Percentiles rank a stretch among this genome's conserved stretches.
Conservation (phyloP, 495 filamentous ascomycete genomes). For the Chaetomium tenue region DNA sequence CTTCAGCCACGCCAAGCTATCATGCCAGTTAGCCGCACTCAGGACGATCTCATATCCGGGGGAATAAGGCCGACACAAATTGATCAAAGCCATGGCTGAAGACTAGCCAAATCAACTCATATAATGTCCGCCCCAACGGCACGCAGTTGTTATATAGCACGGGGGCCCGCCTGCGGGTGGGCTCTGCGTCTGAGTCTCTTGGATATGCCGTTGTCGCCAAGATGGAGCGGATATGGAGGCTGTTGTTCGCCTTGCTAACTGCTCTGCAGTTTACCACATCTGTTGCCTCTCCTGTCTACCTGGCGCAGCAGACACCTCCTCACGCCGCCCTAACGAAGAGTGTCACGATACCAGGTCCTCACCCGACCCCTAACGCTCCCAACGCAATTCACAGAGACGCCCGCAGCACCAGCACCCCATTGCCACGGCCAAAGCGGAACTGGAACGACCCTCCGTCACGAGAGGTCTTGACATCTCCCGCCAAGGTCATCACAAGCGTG, state of each 20-base stretch:
- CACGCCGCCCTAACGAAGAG: neutral
- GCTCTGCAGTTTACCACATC: conserved; percentile 10
- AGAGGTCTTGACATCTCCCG: conserved; percentile 19
- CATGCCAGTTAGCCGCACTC: conserved; percentile 9
- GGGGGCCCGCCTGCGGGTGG: neutral
- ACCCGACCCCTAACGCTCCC: neutral
- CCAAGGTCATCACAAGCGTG: conserved; percentile 29
- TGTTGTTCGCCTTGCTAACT: conserved; percentile 14
- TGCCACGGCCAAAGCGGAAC: neutral
- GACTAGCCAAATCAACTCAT: neutral
- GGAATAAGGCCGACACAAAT: neutral
- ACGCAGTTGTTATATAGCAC: neutral
- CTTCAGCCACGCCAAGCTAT: conserved; percentile 1
- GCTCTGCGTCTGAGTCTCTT: neutral
- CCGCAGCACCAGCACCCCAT: neutral
- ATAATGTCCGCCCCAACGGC: neutral
- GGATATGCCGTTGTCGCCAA: neutral
- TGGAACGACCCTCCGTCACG: conserved; percentile 8
- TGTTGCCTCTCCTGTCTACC: neutral
- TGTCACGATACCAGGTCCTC: neutral
- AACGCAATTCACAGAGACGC: neutral
- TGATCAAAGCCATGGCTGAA: neutral
- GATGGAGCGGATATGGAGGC: conserved; percentile 13
- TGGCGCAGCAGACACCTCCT: too few species aligned
- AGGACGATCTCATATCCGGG: neutral